Conservation (phyloP, 2,329 filamentous ascomycete species). For the Zymoseptoria tritici region DNA sequence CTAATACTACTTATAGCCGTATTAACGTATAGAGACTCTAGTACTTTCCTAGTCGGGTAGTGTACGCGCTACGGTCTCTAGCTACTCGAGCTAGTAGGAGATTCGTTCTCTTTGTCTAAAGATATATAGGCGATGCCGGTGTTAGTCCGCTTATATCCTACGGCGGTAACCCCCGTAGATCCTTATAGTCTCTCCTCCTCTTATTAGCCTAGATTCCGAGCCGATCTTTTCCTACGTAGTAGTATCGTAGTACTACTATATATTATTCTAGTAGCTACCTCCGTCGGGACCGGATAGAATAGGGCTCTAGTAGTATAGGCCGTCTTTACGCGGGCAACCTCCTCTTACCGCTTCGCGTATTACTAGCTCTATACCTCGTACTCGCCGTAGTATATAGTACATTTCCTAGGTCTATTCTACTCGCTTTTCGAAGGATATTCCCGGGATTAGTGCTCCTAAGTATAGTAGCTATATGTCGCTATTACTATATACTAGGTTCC, state of each 20-base stretch:
- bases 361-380: constrained; percentile 3
- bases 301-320: neutral
- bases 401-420: constrained; percentile 2
- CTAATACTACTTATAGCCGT: neutral
- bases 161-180: neutral
- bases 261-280: neutral
- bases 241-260: neutral
- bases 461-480: constrained; percentile 5
- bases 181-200: neutral
- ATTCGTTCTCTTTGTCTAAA: constrained; percentile 2
- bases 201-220: neutral
- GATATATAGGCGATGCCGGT: neutral
- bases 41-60: neutral
- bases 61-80: neutral
- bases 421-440: neutral
- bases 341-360: neutral
- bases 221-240: constrained; percentile 1
- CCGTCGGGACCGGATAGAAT: neutral
- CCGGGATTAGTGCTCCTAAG: constrained; percentile 3
- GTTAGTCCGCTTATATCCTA: constrained; percentile 1
- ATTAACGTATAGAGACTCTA: constrained; percentile 1
- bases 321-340: neutral
- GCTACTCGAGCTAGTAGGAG: neutral
- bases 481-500: constrained; percentile 5
- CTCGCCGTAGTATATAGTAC: constrained; percentile 1